These are phyloP conservation scores for Eremothecium sinecaudum DNA, from an alignment of 1,139 yeast genomes.

Conservation along the genomic window DNA sequence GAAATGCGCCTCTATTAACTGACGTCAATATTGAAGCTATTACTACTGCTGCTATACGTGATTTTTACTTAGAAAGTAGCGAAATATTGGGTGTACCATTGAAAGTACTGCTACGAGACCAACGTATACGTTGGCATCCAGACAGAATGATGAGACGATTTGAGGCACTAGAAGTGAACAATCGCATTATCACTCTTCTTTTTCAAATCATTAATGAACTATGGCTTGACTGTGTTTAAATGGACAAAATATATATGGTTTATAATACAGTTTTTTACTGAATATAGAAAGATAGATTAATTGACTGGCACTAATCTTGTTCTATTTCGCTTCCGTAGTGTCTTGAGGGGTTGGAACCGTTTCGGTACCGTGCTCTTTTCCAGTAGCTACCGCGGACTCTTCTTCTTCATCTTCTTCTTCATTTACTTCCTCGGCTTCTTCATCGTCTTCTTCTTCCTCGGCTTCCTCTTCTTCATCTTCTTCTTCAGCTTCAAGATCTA, in stretches of 20 bases:
- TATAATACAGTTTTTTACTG: too few species aligned
- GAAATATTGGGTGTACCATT: slow-evolving; percentile 1
- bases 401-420: slow-evolving; percentile 7
- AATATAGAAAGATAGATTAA: background rate
- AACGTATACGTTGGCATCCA: slow-evolving; percentile 11
- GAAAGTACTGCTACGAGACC: slow-evolving; percentile 5
- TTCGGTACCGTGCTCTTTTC: slow-evolving; percentile 6
- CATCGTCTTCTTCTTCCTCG: slow-evolving; percentile 9
- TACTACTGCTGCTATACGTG: background rate
- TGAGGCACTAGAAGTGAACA: background rate
- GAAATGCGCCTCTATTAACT: slow-evolving; percentile 4
- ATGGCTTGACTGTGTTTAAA: slow-evolving; percentile 5
- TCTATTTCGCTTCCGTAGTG: slow-evolving; percentile 8
- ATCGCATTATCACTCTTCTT: slow-evolving; percentile 5
- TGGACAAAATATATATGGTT: too few species aligned
- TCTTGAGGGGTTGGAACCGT: slow-evolving; percentile 13
- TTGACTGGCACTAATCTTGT: background rate
- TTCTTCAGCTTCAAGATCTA: slow-evolving; percentile 11
- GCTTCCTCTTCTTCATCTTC: slow-evolving; percentile 16
- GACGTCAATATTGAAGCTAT: slow-evolving; percentile 5
- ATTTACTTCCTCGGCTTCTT: slow-evolving; percentile 7
- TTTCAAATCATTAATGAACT: slow-evolving; percentile 8
- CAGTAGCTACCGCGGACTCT: slow-evolving; percentile 5
- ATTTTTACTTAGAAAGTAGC: slow-evolving; percentile 5
- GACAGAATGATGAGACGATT: slow-evolving; percentile 6